These are phyloP conservation scores for Wallacemonas sp. DNA, from an alignment of 208 protist genomes.

Conservation along the genomic window DNA sequence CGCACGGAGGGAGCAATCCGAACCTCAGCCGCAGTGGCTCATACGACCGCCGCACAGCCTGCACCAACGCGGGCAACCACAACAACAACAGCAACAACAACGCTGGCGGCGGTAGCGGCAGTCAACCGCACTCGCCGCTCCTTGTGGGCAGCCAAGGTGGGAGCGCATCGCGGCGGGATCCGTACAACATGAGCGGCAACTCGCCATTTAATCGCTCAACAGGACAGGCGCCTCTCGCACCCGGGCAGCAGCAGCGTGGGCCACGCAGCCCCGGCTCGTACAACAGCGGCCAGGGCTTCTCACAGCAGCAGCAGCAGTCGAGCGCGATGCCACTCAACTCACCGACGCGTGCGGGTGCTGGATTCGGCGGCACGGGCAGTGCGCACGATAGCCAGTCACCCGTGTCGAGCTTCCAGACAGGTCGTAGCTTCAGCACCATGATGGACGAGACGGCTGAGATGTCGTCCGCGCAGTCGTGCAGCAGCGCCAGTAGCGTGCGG, in stretches of 20 bases:
- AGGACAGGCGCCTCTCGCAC: background rate
- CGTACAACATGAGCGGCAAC: constrained; percentile 17
- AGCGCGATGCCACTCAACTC: background rate
- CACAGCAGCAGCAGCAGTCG: background rate
- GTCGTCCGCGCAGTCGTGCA: constrained; percentile 51
- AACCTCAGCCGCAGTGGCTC: constrained; percentile 9
- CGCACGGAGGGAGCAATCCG: background rate
- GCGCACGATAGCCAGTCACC: background rate
- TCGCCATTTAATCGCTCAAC: constrained; percentile 10
- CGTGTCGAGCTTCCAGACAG: background rate
- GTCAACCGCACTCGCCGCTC: constrained; percentile 8
- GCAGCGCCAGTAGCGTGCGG: constrained; percentile 62
- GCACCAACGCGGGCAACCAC: too few species aligned
- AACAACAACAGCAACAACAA: background rate
- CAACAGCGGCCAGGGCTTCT: constrained; percentile 1
- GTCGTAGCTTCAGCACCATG: constrained; percentile 15
- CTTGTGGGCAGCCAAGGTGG: background rate
- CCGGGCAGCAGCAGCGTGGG: constrained; percentile 2
- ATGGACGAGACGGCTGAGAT: constrained; percentile 34
- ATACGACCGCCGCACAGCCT: constrained; percentile 3
- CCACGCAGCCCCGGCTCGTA: constrained; percentile 10
- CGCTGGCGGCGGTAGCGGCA: background rate
- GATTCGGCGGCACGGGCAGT: too few species aligned
- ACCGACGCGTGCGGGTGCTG: background rate
- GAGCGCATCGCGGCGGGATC: constrained; percentile 6